Percentiles rank a stretch among this genome's conserved stretches.
Conservation (phyloP, 192 early-diverging fungal genomes). For the Coemansia biformis region DNA sequence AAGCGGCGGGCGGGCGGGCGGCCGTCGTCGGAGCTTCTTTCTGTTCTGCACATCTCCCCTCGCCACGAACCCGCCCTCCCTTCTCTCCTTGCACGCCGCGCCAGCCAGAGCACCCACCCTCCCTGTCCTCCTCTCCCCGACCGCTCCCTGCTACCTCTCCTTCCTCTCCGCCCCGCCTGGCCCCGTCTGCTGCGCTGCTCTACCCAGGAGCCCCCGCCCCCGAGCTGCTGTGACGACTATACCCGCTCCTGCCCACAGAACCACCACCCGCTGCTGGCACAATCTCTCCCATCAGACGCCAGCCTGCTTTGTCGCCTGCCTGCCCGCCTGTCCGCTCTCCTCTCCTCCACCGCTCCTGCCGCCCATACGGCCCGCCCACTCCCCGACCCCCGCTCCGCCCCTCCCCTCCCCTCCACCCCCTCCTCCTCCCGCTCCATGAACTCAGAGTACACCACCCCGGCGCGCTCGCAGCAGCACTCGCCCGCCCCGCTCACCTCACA, state of each 20-base stretch:
- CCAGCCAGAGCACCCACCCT: conserved; percentile 35
- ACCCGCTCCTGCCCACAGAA: conserved; percentile 1
- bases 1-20: conserved; percentile 19
- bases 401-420: conserved; percentile 8
- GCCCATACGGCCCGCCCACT: too few species aligned
- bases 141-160: not conserved
- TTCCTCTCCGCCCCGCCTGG: not conserved
- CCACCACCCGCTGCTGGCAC: conserved; percentile 1
- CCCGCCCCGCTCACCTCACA: conserved; percentile 25
- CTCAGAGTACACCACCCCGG: conserved; percentile 44
- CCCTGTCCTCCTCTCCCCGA: conserved; percentile 1
- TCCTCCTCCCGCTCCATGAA: conserved; percentile 28
- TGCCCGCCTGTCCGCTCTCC: not conserved
- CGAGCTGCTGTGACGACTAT: too few species aligned
- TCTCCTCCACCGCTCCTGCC: too few species aligned
- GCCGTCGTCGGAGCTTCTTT: conserved; percentile 26
- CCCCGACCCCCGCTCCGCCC: conserved; percentile 2
- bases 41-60: conserved; percentile 25
- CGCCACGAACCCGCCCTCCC: conserved; percentile 5
- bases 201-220: not conserved
- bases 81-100: conserved; percentile 15
- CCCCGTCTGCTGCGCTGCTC: conserved; percentile 1
- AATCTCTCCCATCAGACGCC: too few species aligned
- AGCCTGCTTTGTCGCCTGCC: too few species aligned
- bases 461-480: conserved; percentile 49